Evolutionary conservation across 768 basidiomycete genomes (phyloP).

Genomic region (Auriscalpium microsporum): DNA sequence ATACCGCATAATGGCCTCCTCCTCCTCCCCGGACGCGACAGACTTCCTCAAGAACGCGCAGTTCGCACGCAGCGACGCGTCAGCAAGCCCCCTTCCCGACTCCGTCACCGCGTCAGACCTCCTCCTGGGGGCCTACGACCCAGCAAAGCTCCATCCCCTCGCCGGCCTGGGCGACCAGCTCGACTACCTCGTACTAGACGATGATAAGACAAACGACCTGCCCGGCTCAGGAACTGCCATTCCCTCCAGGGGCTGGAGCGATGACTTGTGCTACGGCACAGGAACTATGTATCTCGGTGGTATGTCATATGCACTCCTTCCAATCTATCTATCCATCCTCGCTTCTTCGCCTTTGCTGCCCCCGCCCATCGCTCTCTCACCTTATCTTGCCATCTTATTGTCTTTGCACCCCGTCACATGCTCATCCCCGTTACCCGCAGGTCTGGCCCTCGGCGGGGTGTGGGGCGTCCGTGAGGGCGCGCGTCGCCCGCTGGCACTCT

Average conservation of each 20-base stretch:
- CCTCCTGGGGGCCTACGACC: constrained; percentile 82
- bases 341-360: constrained; percentile 46
- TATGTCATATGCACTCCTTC: constrained; percentile 37
- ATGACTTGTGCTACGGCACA: constrained; percentile 98
- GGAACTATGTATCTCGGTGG: constrained; percentile 98
- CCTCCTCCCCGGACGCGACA: constrained; percentile 2
- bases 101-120: constrained; percentile 81
- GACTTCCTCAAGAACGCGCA: constrained; percentile 14
- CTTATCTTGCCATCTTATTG: constrained; percentile 52
- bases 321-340: constrained; percentile 20
- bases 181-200: constrained; percentile 92
- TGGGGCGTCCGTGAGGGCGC: constrained; percentile 97
- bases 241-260: constrained; percentile 95
- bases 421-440: constrained; percentile 53
- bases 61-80: constrained; percentile 25
- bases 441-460: constrained; percentile 87
- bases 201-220: constrained; percentile 88
- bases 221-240: constrained; percentile 88
- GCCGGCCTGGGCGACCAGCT: constrained; percentile 88
- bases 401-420: constrained; percentile 68
- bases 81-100: constrained; percentile 36
- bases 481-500: constrained; percentile 76
- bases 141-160: constrained; percentile 87
- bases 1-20: constrained; percentile 7
- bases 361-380: constrained; percentile 27